A percentile compares a stretch with the other conserved stretches of the same genome.
Conservation (phyloP, 345 rosid species). For the Salix suchowensis region DNA sequence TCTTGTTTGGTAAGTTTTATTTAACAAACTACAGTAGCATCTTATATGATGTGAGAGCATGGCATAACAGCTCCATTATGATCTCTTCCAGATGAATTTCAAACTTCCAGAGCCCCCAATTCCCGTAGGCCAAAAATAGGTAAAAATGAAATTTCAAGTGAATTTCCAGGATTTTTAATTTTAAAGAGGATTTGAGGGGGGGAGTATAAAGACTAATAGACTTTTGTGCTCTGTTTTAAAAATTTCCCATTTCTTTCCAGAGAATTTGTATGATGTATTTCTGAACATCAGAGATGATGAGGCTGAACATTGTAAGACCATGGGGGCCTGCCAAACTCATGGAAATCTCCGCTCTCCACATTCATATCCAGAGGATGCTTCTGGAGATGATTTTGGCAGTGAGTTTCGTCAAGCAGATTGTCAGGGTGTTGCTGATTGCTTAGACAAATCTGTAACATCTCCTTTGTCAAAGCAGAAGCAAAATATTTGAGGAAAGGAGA, state of each 20-base stretch:
- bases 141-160: constrained; percentile 11
- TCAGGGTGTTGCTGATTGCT: constrained; percentile 84
- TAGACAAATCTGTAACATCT: constrained; percentile 55
- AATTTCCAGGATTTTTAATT: background rate
- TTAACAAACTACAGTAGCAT: background rate
- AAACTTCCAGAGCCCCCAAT: constrained; percentile 74
- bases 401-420: constrained; percentile 52
- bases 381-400: constrained; percentile 42
- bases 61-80: constrained; percentile 3
- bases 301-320: constrained; percentile 96
- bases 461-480: constrained; percentile 14
- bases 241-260: constrained; percentile 30
- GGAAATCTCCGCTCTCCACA: constrained; percentile 92
- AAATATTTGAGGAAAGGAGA: background rate
- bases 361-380: constrained; percentile 41
- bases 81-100: constrained; percentile 76
- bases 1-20: constrained; percentile 69
- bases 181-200: background rate
- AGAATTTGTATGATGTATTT: constrained; percentile 85
- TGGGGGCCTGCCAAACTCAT: constrained; percentile 86
- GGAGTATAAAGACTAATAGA: background rate
- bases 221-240: background rate
- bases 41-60: background rate
- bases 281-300: constrained; percentile 88
- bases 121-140: constrained; percentile 95